A percentile compares a stretch with the other conserved stretches of the same genome.
phyloP scores from a whole-genome alignment of 164 flowering plant species.

The Vitis rupestris region DNA sequence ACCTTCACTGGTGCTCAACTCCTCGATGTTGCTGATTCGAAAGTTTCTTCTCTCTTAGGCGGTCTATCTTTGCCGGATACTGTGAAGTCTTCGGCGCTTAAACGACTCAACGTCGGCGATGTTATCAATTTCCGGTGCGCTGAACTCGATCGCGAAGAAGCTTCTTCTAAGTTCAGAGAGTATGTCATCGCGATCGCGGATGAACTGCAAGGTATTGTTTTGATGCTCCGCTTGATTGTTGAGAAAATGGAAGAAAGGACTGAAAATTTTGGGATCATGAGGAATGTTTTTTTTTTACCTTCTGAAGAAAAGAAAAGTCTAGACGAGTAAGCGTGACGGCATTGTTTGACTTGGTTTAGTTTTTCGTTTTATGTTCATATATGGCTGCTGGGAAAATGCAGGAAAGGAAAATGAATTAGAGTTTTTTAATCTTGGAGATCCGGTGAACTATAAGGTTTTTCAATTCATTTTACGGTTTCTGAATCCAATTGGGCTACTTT shows the following conservation, averaged over 20 bases:
- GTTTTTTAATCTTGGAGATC: no score
- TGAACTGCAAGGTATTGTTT: constrained; percentile 44
- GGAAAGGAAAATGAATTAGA: background rate
- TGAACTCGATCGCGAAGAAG: constrained; percentile 32
- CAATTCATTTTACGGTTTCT: background rate
- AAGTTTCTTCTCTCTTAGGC: constrained; percentile 36
- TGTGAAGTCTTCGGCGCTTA: constrained; percentile 46
- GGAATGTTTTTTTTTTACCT: background rate
- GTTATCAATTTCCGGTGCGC: constrained; percentile 22
- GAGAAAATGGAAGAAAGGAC: background rate
- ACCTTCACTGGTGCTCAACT: constrained; percentile 43
- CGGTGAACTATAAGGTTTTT: background rate
- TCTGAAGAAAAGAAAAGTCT: background rate
- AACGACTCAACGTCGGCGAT: constrained; percentile 33
- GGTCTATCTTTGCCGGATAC: constrained; percentile 56
- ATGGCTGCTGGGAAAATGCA: constrained; percentile 4
- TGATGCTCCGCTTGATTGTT: background rate
- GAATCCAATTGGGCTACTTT: background rate
- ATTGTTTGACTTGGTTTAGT: no score
- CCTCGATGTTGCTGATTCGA: constrained; percentile 49
- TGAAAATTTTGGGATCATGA: background rate
- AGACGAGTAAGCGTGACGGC: no score
- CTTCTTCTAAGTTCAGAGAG: constrained; percentile 25
- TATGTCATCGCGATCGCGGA: constrained; percentile 62
- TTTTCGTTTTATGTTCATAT: background rate